Evolutionary conservation across 208 protist species (phyloP), one percentile per base, ranked within the genome.

Genomic region (Phytomonas sp.): DNA sequence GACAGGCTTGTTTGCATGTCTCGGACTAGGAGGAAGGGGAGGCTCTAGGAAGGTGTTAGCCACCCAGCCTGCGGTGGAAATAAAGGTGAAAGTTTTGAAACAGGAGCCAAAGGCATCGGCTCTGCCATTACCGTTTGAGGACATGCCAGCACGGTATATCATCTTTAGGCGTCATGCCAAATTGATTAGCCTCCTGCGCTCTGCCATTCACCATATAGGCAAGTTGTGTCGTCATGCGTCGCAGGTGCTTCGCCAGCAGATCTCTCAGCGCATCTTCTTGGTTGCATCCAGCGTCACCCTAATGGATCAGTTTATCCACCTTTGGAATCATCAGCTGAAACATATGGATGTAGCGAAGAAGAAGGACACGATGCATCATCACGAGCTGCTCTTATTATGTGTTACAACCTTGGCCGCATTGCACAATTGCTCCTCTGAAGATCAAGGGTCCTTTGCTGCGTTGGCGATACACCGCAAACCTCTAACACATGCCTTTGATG

Each of bases 181-280:
- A 26, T 70, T 94, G 36, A 80, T 88, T 26, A 43, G 81, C 36
- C 73, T 77, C 32, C 73, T 94, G 59, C 81, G 85, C 6, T 63
- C 70, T 20, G 83, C 84, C 3, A 75, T 94, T 30, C 68, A 74
- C n/a, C 62, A 71, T 29, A 65, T 79, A 13, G 77, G 80, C 0
- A 75, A 62, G 26, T 63, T 76, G 20, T 73, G 75, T 36, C 40
- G 67, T 15, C 56, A 81, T 70, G 77, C 77, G 4, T 36, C 72
- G 0, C 82, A 88, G 62, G 77, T 78, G 6, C 64, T 92, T 9
- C 80, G 81, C 17, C 86, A 92, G 65, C 87, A 92, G 43, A 71
- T 77, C 9, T 76, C 89, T 26, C 73, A 77, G 17, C 69, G 73
- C 60, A 80, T 82, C 60, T 80, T 94, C 31, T 62, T 67, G 13